These are phyloP conservation scores for Deakozyma indianensis DNA, from an alignment of 805 yeast species.

Conservation along the genomic window DNA sequence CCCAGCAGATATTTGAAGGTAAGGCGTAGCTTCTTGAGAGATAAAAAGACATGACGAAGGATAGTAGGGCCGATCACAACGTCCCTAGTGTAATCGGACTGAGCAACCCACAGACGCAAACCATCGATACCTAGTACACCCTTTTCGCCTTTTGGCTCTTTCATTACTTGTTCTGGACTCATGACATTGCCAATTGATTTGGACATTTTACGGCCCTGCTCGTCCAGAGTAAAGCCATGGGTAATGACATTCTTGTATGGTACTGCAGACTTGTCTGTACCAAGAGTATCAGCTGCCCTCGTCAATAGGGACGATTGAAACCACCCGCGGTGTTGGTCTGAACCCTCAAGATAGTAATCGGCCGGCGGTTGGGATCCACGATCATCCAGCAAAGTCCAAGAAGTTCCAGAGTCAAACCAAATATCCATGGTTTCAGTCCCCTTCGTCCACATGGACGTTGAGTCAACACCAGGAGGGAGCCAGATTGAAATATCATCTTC, in stretches of 20 bases:
- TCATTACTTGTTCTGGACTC: constrained; percentile 49
- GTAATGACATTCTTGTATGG: constrained; percentile 73
- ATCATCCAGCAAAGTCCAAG: constrained; percentile 54
- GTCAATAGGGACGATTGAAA: constrained; percentile 87
- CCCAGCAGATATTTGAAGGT: constrained; percentile 76
- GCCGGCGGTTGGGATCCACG: constrained; percentile 22
- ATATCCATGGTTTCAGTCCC: constrained; percentile 95
- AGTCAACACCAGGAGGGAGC: constrained; percentile 41
- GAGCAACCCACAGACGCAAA: constrained; percentile 78
- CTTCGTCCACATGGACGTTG: constrained; percentile 35
- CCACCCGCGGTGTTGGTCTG: constrained; percentile 99
- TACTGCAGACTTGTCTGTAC: constrained; percentile 23
- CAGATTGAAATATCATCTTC: constrained; percentile 44
- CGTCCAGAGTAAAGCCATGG: constrained; percentile 88
- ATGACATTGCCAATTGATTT: constrained; percentile 80
- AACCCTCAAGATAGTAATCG: constrained; percentile 86
- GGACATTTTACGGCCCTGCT: constrained; percentile 81
- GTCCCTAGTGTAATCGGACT: constrained; percentile 73
- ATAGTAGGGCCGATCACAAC: constrained; percentile 60
- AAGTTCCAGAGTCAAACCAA: constrained; percentile 96
- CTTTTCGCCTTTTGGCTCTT: constrained; percentile 33
- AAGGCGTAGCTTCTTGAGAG: constrained; percentile 65
- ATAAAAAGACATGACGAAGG: constrained; percentile 62
- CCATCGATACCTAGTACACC: constrained; percentile 78
- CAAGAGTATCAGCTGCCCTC: constrained; percentile 34